Evolutionary conservation across 163 green algal species (phyloP), one percentile per base, ranked within the genome.

Genomic region (Coccomyxa subellipsoidea): DNA sequence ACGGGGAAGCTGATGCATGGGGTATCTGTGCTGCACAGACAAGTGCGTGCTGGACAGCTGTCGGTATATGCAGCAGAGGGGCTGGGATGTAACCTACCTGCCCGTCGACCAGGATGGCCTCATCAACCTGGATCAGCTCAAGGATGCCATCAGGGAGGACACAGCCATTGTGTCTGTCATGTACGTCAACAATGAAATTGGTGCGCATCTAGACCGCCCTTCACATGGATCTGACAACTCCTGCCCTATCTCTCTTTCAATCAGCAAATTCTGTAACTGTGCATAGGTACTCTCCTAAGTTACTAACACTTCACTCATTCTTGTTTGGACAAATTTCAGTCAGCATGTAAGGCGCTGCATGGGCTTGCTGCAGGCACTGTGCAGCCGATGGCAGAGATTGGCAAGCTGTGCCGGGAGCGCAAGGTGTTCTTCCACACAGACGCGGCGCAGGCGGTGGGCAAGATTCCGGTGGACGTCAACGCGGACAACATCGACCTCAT

Each of bases 141-240:
- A 94, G 72, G 91, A 86, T 3, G 89, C 92, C 53, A 95, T 99
- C 25, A 85, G 94, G 5, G 90, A 90, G 6, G 94, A 99, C 82
- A 99, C 96, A 0, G 95, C 88, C 12, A 54, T 99, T 10, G 94
- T 98, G 15, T 97, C 92, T 6, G 85, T 99, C 47, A 99, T 99
- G 96, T 89, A 92, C 9, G 92, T 99, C 47, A 99, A 99, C 91
- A 99, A 99, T 85, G 97, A 99, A 89, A 99, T 99, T 82, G 97
- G 93, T 83, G 87, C 10, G 80, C 21, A 27, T 12, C n/a, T n/a
- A n/a, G n/a, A n/a, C n/a, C n/a, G n/a, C n/a, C n/a, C n/a, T n/a
- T n/a, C n/a, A n/a, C n/a, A n/a, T n/a, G n/a, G n/a, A n/a, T n/a
- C n/a, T n/a, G n/a, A n/a, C n/a, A n/a, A n/a, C n/a, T n/a, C n/a